These are phyloP conservation scores for Dryadomyces quercivorus DNA, from an alignment of 2,329 filamentous ascomycete genomes.

Conservation along the genomic window DNA sequence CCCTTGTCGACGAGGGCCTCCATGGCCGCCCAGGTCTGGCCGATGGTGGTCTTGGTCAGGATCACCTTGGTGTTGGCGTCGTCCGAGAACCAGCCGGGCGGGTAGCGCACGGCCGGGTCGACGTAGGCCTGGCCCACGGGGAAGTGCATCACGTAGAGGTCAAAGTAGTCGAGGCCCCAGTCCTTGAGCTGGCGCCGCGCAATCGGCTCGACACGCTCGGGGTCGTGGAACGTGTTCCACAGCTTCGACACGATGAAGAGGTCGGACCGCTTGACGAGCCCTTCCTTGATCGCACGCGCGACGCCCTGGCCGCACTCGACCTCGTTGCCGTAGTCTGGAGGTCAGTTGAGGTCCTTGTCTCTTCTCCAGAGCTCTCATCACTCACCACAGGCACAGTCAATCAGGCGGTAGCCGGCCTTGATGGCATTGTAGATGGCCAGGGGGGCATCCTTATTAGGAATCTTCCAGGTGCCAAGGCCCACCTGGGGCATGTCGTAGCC, in stretches of 20 bases:
- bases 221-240: slow-evolving; percentile 85
- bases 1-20: slow-evolving; percentile 59
- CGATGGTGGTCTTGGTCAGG: slow-evolving; percentile 56
- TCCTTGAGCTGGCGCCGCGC: slow-evolving; percentile 65
- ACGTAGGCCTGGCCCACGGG: slow-evolving; percentile 78
- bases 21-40: slow-evolving; percentile 75
- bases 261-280: slow-evolving; percentile 70
- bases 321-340: slow-evolving; percentile 70
- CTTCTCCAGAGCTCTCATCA: slow-evolving; percentile 12
- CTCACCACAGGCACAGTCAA: slow-evolving; percentile 49
- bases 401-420: slow-evolving; percentile 48
- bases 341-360: too few species aligned
- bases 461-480: slow-evolving; percentile 76
- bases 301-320: slow-evolving; percentile 66
- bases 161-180: slow-evolving; percentile 82
- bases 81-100: slow-evolving; percentile 64
- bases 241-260: slow-evolving; percentile 91
- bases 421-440: slow-evolving; percentile 69
- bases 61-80: slow-evolving; percentile 44
- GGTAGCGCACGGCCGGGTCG: slow-evolving; percentile 66
- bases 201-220: slow-evolving; percentile 64
- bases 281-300: slow-evolving; percentile 67
- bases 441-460: slow-evolving; percentile 58
- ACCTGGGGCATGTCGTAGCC: slow-evolving; percentile 62
- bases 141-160: slow-evolving; percentile 84